Evolutionary conservation across 2,329 filamentous ascomycete species (phyloP).

Genomic region (Colletotrichum tropicicola): DNA sequence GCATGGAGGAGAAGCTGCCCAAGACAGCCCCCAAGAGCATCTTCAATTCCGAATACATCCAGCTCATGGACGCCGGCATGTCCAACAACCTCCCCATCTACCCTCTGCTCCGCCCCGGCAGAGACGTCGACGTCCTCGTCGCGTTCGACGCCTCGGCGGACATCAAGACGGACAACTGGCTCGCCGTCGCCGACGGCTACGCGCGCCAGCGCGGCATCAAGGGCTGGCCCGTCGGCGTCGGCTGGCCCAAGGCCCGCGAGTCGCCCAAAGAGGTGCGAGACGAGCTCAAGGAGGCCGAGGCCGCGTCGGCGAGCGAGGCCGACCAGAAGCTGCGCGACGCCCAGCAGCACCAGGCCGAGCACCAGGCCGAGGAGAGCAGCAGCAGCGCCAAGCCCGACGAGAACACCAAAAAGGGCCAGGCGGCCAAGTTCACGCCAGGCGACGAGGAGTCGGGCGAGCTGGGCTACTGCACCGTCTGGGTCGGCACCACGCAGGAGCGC

Average conservation of each 20-base stretch:
- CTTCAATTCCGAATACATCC: slow-evolving; percentile 74
- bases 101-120: slow-evolving; percentile 86
- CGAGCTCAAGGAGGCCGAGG: slow-evolving; percentile 75
- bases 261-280: slow-evolving; percentile 67
- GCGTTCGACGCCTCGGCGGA: slow-evolving; percentile 96
- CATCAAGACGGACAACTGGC: slow-evolving; percentile 94
- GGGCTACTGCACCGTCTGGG: slow-evolving; percentile 94
- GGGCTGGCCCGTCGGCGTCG: slow-evolving; percentile 94
- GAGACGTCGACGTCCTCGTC: slow-evolving; percentile 88
- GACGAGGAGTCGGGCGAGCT: slow-evolving; percentile 67
- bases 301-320: slow-evolving; percentile 66
- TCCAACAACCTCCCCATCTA: slow-evolving; percentile 98
- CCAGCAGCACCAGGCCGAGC: slow-evolving; percentile 51
- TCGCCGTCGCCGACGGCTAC: slow-evolving; percentile 93
- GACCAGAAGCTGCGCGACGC: slow-evolving; percentile 71
- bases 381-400: slow-evolving; percentile 24
- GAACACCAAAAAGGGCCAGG: slow-evolving; percentile 38
- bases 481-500: slow-evolving; percentile 83
- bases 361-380: slow-evolving; percentile 35
- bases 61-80: slow-evolving; percentile 98
- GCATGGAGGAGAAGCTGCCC: slow-evolving; percentile 80
- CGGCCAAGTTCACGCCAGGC: slow-evolving; percentile 50
- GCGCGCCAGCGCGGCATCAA: slow-evolving; percentile 89
- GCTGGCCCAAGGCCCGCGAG: slow-evolving; percentile 79
- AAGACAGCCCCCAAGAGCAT: slow-evolving; percentile 81